phyloP scores from a whole-genome alignment of 768 basidiomycete genomes.

The Lanmaoa rubissima region DNA sequence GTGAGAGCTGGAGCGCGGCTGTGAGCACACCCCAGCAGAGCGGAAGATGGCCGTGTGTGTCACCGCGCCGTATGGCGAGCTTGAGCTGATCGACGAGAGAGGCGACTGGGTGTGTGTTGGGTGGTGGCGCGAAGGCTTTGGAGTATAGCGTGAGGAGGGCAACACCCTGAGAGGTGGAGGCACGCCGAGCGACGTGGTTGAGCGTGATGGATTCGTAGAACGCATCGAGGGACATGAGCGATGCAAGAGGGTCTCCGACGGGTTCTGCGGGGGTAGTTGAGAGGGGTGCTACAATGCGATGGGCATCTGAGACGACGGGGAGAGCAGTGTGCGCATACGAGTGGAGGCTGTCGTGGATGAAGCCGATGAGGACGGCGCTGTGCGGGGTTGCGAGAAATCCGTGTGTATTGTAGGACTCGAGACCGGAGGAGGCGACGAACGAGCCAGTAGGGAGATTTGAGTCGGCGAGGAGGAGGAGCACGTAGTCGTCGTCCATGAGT shows the following conservation, averaged over 20 bases:
- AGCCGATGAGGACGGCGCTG: slow-evolving; percentile 42
- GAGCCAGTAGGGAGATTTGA: slow-evolving; percentile 96
- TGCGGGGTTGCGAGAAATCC: slow-evolving; percentile 53
- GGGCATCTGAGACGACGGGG: slow-evolving; percentile 76
- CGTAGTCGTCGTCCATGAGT: slow-evolving; percentile 43
- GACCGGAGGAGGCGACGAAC: slow-evolving; percentile 91
- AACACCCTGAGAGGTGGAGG: slow-evolving; percentile 88
- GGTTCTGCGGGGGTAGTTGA: slow-evolving; percentile 9
- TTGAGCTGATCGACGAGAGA: slow-evolving; percentile 69
- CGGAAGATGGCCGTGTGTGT: slow-evolving; percentile 78
- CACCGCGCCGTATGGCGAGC: slow-evolving; percentile 58
- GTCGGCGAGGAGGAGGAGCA: slow-evolving; percentile 80
- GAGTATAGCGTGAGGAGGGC: slow-evolving; percentile 88
- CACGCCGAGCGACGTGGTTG: slow-evolving; percentile 85
- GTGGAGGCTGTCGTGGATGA: slow-evolving; percentile 69
- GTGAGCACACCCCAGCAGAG: slow-evolving; percentile 90
- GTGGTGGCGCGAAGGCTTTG: slow-evolving; percentile 70
- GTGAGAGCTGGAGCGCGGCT: slow-evolving; percentile 66
- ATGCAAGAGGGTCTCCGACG: slow-evolving; percentile 33
- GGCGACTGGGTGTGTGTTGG: slow-evolving; percentile 10
- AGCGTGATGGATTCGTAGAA: slow-evolving; percentile 84
- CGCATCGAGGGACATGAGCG: slow-evolving; percentile 60
- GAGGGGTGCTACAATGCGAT: slow-evolving; percentile 36
- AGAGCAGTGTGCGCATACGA: slow-evolving; percentile 77
- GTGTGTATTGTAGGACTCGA: slow-evolving; percentile 88